phyloP scores from a whole-genome alignment of 805 yeast species.

The Candida nitratophila region DNA sequence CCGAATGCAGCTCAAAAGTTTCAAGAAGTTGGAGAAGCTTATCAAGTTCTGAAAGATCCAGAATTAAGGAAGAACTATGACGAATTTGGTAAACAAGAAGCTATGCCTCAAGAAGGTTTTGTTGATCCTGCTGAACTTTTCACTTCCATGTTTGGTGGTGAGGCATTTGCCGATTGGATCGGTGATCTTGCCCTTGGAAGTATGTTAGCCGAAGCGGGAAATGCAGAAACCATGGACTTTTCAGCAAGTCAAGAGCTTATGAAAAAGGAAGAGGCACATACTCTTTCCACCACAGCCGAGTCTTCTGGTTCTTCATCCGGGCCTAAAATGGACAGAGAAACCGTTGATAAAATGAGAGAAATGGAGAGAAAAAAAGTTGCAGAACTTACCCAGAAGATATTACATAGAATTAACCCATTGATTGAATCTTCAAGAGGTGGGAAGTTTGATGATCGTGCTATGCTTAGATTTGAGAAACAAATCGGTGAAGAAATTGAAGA shows the following conservation, averaged over 20 bases:
- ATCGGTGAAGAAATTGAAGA: slow-evolving; percentile 77
- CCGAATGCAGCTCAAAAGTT: slow-evolving; percentile 71
- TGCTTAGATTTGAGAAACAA: slow-evolving; percentile 51
- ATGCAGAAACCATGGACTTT: slow-evolving; percentile 10
- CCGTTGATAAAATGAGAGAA: no score
- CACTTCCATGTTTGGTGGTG: slow-evolving; percentile 79
- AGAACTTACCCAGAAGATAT: slow-evolving; percentile 51
- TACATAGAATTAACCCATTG: slow-evolving; percentile 29
- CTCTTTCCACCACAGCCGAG: no score
- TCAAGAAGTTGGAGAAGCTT: slow-evolving; percentile 59
- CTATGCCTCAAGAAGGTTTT: slow-evolving; percentile 63
- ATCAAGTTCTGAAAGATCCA: slow-evolving; percentile 68
- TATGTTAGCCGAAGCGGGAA: slow-evolving; percentile 37
- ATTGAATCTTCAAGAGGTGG: slow-evolving; percentile 16
- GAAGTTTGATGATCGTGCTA: slow-evolving; percentile 35
- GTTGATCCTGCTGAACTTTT: slow-evolving; percentile 72
- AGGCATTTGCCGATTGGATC: slow-evolving; percentile 76
- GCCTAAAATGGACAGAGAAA: slow-evolving; percentile 21
- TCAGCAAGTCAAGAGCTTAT: slow-evolving; percentile 1
- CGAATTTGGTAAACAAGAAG: slow-evolving; percentile 67
- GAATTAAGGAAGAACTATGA: slow-evolving; percentile 61
- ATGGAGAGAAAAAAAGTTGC: slow-evolving; percentile 42
- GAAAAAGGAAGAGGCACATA: slow-evolving; percentile 2
- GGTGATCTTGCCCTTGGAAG: slow-evolving; percentile 84
- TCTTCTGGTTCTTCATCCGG: no score